Percentiles rank a stretch among this genome's conserved stretches.
These are phyloP conservation scores for Paralagenidium karlingii DNA, from an alignment of 352 stramenopile genomes.

Conservation along the genomic window DNA sequence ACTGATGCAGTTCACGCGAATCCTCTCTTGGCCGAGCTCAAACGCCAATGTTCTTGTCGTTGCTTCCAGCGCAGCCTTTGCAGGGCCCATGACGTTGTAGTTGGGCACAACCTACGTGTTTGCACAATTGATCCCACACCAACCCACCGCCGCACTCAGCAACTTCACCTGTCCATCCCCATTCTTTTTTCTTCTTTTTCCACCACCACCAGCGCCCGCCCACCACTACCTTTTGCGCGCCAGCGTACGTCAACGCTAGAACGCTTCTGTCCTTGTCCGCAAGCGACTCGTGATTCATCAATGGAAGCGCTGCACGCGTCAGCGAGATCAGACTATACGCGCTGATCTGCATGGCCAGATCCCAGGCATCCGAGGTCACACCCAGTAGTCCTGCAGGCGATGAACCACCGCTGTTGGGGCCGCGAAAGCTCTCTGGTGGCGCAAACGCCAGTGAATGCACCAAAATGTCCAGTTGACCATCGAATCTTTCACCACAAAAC, in stretches of 20 bases:
- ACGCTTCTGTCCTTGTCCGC: conserved; percentile 44
- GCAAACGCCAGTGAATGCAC: conserved; percentile 88
- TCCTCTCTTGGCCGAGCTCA: conserved; percentile 57
- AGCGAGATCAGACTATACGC: conserved; percentile 85
- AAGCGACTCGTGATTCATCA: conserved; percentile 19
- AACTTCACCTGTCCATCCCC: not conserved
- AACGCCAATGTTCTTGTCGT: conserved; percentile 69
- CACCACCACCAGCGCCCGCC: not conserved
- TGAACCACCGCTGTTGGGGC: not conserved
- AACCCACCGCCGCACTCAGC: not conserved
- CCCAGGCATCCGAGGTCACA: conserved; percentile 38
- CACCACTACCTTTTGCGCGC: conserved; percentile 29
- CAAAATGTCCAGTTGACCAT: conserved; percentile 65
- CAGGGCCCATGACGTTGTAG: conserved; percentile 89
- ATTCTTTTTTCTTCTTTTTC: not conserved
- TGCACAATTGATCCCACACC: not conserved
- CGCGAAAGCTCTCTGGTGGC: conserved; percentile 52
- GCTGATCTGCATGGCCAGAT: conserved; percentile 73
- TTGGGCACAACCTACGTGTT: conserved; percentile 54
- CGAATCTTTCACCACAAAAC: conserved; percentile 21
- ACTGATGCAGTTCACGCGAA: conserved; percentile 86
- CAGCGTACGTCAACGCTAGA: conserved; percentile 80
- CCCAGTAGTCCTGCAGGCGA: conserved; percentile 27
- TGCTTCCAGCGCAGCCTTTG: conserved; percentile 83
- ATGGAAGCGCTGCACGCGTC: conserved; percentile 38